A percentile compares a stretch with the other conserved stretches of the same genome.
Evolutionary conservation across 2,329 filamentous ascomycete genomes (phyloP).

Genomic region (Trichoderma oligosporum): DNA sequence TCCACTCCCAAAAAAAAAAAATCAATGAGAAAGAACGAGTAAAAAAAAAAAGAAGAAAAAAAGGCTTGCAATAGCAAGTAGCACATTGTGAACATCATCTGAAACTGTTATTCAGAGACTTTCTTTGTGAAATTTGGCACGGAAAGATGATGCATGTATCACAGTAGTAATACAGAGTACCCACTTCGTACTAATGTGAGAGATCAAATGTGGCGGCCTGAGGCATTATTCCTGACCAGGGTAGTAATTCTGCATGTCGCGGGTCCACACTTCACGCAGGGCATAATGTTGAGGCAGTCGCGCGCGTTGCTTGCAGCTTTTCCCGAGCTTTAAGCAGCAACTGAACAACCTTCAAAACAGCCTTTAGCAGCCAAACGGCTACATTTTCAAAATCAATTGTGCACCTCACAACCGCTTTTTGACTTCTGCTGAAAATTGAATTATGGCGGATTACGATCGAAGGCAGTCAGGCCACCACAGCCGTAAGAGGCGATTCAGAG

Average conservation of each 20-base stretch:
- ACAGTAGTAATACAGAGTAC: no score
- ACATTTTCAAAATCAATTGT: constrained; percentile 1
- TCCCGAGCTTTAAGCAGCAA: constrained; percentile 17
- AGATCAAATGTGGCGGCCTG: constrained; percentile 2
- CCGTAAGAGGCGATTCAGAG: constrained; percentile 77
- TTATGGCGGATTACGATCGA: constrained; percentile 56
- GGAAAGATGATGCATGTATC: no score
- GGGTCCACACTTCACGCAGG: constrained; percentile 2
- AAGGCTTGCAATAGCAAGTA: no score
- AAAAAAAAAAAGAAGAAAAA: no score
- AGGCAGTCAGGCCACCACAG: constrained; percentile 52
- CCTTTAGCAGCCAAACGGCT: neutral
- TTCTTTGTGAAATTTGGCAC: no score
- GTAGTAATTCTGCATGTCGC: constrained; percentile 5
- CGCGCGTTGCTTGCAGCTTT: constrained; percentile 21
- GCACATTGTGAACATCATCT: no score
- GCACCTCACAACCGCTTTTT: neutral
- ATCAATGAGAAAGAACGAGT: no score
- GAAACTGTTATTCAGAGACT: no score
- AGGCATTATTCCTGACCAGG: constrained; percentile 3
- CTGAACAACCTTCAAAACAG: no score
- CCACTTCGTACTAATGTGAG: no score
- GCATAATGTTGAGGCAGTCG: constrained; percentile 10
- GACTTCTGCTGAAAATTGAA: constrained; percentile 14
- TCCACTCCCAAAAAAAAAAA: neutral